Base-by-base conservation (phyloP, 805 yeast species). In the Teunomyces cretensis region DNA sequence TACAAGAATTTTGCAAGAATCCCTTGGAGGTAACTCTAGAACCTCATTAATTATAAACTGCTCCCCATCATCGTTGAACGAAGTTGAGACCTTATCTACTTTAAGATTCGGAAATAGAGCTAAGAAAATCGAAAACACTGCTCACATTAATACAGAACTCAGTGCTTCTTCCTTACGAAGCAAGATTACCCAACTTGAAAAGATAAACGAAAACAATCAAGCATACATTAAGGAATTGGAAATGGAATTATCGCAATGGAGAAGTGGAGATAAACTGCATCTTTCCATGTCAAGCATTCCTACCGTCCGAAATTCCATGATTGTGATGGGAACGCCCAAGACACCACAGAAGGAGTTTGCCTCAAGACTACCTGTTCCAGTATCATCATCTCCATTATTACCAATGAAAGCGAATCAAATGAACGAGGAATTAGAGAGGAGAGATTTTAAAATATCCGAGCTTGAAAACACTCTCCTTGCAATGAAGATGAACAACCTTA, bases 1-100 rank as follows among this genome's bases (percentile, higher is more conserved):
- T 42, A 86, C 96, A 0, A 72, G 92, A 49, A 81, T 89, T 11
- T 64, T 88, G 28, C 91, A 86, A 58, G 90, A 86, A 52, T 81
- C 92, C 0, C 65, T 88, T 16, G 94, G 95, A 5, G 96, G 96
- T 1, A 88, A 88, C 60, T 81, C 91, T 2, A 71, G 89, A 42
- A 89, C 95, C 0, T 77, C 86, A 2, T 67, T 88, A 39, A 79
- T 89, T 13, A 74, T 88, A 33, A 84, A 84, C 51, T 86, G 94
- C 50, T 86, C 94, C 0, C 85, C 88, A 0, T 71, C 84, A 0
- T 56, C 68, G 2, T 58, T 63, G 27, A 79, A 87, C 53, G 80
- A 74, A 42, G 60, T 65, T 13, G 94, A 87, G 55, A 86, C 95
- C 0, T 47, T 86, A 5, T 81, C 89, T 4, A 82, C 91, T 0